Evolutionary conservation across 306 rosid species (phyloP), one percentile per base, ranked within the genome.

Genomic region (Vigna reflexopilosa): DNA sequence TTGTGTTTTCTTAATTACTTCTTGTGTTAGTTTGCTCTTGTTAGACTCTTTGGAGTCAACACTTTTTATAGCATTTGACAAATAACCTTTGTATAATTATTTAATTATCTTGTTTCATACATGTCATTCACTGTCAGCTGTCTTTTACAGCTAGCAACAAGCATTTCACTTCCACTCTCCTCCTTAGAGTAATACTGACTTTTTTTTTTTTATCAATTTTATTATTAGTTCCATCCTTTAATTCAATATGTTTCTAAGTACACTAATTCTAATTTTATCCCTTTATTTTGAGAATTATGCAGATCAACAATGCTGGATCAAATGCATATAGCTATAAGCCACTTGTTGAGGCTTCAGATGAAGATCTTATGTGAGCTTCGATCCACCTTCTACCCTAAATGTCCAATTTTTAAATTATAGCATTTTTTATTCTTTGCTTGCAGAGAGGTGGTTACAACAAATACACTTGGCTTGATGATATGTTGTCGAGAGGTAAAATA

Each of bases 221-320:
- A n/a, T 64, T 68, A 71, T 58, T 61, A n/a, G 45, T 45, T 81
- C 74, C 67, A 49, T 7, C 56, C 34, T 75, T 55, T 64, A 22
- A 28, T 69, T 68, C 32, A 55, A 77, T 10, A 64, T 62, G 24
- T 45, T 51, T 75, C 74, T 4, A 57, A 24, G 73, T 68, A 72
- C 74, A 54, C 86, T 75, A 73, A 72, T 84, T 66, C 8, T 62
- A 7, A 77, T 70, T 45, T 70, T 54, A 75, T 84, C 71, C 70
- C 71, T 78, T 55, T 82, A 59, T 78, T 80, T 88, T 83, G 84
- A 79, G 78, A 72, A 62, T 67, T 75, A 58, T 89, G 88, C 91
- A 94, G 98, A 94, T 92, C 75, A 94, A 94, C 83, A 94, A 94
- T 82, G 98, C 98, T 81, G 98, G 98, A 82, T 94, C 97, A 79